phyloP scores from a whole-genome alignment of 2,329 filamentous ascomycete genomes.

The Ceratocystis cubensis region DNA sequence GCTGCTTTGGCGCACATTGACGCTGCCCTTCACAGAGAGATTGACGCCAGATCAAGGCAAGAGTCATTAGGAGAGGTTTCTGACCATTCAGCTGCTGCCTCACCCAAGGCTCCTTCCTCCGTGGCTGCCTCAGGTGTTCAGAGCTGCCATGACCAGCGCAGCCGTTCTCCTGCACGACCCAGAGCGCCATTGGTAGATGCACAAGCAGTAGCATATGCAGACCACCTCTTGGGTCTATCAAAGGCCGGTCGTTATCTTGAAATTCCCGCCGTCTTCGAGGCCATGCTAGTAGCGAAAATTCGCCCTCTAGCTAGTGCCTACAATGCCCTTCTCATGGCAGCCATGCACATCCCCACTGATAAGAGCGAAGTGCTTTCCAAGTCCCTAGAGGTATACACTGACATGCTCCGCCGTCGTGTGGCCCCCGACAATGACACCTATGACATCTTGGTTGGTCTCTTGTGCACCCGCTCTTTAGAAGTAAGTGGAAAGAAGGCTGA shows the following conservation, averaged over 20 bases:
- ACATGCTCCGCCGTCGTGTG: conserved; percentile 83
- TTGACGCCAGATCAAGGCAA: conserved; percentile 40
- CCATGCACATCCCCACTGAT: conserved; percentile 66
- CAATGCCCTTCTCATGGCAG: conserved; percentile 76
- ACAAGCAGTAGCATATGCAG: conserved; percentile 59
- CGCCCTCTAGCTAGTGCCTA: conserved; percentile 77
- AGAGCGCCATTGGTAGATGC: conserved; percentile 49
- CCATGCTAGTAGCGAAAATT: conserved; percentile 71
- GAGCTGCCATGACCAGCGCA: conserved; percentile 33
- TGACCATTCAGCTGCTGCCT: conserved; percentile 31
- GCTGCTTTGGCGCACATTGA: conserved; percentile 69
- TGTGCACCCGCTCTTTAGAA: conserved; percentile 70
- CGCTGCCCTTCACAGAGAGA: conserved; percentile 69
- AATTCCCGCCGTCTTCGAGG: conserved; percentile 82
- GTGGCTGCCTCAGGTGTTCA: conserved; percentile 32
- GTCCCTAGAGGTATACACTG: conserved; percentile 85
- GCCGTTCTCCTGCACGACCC: conserved; percentile 37
- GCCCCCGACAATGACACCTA: conserved; percentile 75
- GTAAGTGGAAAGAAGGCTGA: conserved; percentile 58
- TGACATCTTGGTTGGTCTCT: conserved; percentile 69
- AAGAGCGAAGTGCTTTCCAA: conserved; percentile 79
- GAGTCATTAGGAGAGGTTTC: conserved; percentile 34
- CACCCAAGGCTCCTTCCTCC: conserved; percentile 28
- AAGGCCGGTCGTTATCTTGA: conserved; percentile 64
- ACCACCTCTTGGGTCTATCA: conserved; percentile 64